Evolutionary conservation across 2,329 filamentous ascomycete genomes (phyloP).

Genomic region (Zymoseptoria tritici): DNA sequence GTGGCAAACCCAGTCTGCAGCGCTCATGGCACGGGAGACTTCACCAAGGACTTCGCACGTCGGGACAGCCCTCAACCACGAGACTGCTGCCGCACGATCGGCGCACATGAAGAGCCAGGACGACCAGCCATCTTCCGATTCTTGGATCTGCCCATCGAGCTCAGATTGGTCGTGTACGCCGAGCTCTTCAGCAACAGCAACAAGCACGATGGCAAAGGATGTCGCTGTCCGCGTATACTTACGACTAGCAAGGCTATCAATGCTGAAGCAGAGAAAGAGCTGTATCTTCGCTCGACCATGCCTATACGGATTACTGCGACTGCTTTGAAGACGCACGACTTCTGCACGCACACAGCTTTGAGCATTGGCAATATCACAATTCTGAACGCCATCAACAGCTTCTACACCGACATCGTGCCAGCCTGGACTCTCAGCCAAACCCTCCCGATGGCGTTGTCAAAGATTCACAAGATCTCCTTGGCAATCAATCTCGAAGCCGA

Average conservation of each 20-base stretch:
- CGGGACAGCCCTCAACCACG: background rate
- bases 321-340: background rate
- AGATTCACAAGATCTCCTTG: background rate
- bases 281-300: background rate
- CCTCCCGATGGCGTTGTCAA: background rate
- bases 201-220: background rate
- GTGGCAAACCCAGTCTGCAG: background rate
- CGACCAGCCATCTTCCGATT: constrained; percentile 5
- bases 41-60: background rate
- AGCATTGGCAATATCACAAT: background rate
- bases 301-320: background rate
- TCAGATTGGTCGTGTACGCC: constrained; percentile 12
- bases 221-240: background rate
- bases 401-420: background rate
- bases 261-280: background rate
- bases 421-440: background rate
- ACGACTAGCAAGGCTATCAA: background rate
- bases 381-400: background rate
- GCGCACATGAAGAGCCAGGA: background rate
- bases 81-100: background rate
- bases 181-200: background rate
- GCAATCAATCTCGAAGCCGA: background rate
- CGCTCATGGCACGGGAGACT: background rate
- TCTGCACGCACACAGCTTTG: background rate
- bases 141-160: constrained; percentile 11